Conservation (phyloP, 2,329 filamentous ascomycete genomes). For the Claviceps capensis region DNA sequence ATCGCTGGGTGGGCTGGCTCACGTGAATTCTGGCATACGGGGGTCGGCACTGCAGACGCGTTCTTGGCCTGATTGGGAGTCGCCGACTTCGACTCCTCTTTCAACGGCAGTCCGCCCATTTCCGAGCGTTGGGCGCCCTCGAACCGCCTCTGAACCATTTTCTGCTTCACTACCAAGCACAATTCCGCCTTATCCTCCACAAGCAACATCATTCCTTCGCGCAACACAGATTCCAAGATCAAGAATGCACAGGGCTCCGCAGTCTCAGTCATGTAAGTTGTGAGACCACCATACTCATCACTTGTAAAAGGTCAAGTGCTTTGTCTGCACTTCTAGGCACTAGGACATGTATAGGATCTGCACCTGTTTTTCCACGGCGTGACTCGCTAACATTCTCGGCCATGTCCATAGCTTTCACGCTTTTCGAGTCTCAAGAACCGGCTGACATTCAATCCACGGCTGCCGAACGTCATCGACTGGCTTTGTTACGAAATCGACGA, state of each 20-base stretch:
- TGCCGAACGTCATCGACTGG: constrained; percentile 14
- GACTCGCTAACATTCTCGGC: background rate
- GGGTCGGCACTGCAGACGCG: constrained; percentile 1
- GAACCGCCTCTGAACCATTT: constrained; percentile 10
- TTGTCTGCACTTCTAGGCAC: too few species aligned
- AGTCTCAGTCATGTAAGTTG: constrained; percentile 4
- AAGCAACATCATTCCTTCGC: constrained; percentile 3
- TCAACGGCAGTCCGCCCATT: constrained; percentile 9
- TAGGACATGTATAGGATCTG: background rate
- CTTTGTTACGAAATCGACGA: constrained; percentile 15
- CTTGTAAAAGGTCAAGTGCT: too few species aligned
- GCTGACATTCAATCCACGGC: constrained; percentile 8
- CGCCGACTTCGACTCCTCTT: constrained; percentile 11
- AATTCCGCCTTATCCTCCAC: constrained; percentile 8
- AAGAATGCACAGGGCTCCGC: background rate
- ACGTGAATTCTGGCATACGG: background rate
- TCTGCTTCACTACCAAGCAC: constrained; percentile 8
- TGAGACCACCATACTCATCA: background rate
- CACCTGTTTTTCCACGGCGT: background rate
- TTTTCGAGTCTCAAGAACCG: background rate
- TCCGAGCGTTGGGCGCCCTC: constrained; percentile 8
- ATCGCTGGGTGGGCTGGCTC: background rate
- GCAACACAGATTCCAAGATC: constrained; percentile 1
- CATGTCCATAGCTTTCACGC: background rate
- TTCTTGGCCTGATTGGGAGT: constrained; percentile 3